Conservation (phyloP, 352 stramenopile species). For the Pythium sukuiense region DNA sequence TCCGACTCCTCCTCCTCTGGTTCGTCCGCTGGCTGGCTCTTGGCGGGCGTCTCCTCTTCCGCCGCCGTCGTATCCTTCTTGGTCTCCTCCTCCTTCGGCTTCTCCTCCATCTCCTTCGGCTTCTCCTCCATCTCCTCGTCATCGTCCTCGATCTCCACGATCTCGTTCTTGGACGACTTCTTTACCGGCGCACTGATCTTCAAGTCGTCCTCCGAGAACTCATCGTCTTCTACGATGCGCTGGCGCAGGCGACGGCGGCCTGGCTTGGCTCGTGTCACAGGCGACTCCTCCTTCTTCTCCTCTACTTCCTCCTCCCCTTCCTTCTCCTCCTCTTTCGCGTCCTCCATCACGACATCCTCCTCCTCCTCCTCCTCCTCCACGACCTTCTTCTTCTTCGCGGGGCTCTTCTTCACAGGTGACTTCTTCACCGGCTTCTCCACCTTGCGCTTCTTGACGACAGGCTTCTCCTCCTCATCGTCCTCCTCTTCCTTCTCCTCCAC, state of each 20-base stretch:
- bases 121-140: conserved; percentile 18
- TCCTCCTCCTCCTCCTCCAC: conserved; percentile 1
- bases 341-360: background rate
- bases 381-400: conserved; percentile 9
- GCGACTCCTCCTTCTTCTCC: conserved; percentile 16
- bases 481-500: conserved; percentile 9
- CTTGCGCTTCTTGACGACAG: conserved; percentile 24
- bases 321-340: conserved; percentile 12
- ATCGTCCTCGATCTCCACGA: conserved; percentile 24
- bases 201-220: conserved; percentile 40
- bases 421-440: conserved; percentile 6
- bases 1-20: conserved; percentile 25
- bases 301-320: conserved; percentile 22
- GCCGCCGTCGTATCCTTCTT: conserved; percentile 1
- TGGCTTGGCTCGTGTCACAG: conserved; percentile 16
- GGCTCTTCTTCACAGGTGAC: background rate
- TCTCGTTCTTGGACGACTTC: conserved; percentile 23
- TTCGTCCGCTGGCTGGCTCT: conserved; percentile 12
- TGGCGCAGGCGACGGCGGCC: conserved; percentile 63
- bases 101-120: conserved; percentile 3
- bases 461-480: conserved; percentile 6
- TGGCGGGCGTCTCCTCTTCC: conserved; percentile 18
- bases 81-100: conserved; percentile 5
- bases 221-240: conserved; percentile 52
- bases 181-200: conserved; percentile 28